Conservation (phyloP, 2,329 filamentous ascomycete species). For the Calonectria pseudoreteaudii region DNA sequence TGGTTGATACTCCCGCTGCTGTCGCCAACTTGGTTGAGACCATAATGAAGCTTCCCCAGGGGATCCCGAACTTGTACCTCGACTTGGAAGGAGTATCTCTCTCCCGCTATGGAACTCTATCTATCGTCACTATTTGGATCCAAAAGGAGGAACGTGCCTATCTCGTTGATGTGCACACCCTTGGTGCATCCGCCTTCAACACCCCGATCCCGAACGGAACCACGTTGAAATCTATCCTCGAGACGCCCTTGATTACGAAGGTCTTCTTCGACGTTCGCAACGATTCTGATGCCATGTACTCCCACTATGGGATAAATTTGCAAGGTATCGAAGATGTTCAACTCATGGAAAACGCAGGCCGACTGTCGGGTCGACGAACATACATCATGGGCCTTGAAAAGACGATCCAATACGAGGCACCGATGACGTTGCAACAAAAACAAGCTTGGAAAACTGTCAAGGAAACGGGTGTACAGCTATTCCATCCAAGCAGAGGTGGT, state of each 20-base stretch:
- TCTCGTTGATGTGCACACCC: conserved; percentile 18
- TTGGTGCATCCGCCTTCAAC: background rate
- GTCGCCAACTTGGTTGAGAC: background rate
- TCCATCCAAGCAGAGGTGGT: conserved; percentile 56
- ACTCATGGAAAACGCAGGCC: conserved; percentile 62
- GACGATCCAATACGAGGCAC: conserved; percentile 2
- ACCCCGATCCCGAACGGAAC: background rate
- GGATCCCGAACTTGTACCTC: background rate
- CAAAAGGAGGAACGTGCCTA: background rate
- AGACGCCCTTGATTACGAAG: conserved; percentile 48
- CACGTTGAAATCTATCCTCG: conserved; percentile 13
- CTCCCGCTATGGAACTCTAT: conserved; percentile 14
- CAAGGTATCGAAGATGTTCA: conserved; percentile 64
- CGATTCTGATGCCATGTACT: conserved; percentile 67
- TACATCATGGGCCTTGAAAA: conserved; percentile 14
- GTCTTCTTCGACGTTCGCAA: conserved; percentile 70
- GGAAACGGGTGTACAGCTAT: conserved; percentile 51
- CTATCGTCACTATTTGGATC: conserved; percentile 16
- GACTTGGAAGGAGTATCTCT: conserved; percentile 17
- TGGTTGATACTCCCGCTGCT: background rate
- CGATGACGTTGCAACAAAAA: background rate
- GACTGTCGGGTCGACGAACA: background rate
- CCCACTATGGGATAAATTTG: conserved; percentile 56
- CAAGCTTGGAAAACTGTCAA: conserved; percentile 50
- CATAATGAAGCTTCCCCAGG: background rate